Evolutionary conservation across 805 yeast genomes (phyloP).

Genomic region (Candida hispaniensis): DNA sequence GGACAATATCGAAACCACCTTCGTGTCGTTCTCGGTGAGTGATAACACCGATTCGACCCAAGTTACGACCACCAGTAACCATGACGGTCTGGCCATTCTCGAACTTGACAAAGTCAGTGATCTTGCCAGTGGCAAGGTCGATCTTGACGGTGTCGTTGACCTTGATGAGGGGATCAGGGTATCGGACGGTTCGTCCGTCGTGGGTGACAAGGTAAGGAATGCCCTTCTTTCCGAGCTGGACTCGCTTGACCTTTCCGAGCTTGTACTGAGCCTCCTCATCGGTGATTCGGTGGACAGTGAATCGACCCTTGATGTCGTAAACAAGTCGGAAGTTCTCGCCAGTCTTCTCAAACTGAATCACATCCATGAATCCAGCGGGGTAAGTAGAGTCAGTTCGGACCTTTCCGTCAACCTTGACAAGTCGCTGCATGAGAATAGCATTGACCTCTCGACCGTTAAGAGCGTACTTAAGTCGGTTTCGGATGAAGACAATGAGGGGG

Average conservation of each 20-base stretch:
- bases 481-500: slow-evolving; percentile 91
- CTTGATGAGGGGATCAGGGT: slow-evolving; percentile 96
- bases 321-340: slow-evolving; percentile 98
- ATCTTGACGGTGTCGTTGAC: slow-evolving; percentile 97
- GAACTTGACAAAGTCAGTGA: slow-evolving; percentile 77
- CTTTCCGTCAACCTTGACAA: slow-evolving; percentile 97
- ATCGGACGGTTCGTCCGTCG: slow-evolving; percentile 99
- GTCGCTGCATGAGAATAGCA: slow-evolving; percentile 97
- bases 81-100: slow-evolving; percentile 87
- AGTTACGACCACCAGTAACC: slow-evolving; percentile 97
- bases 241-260: slow-evolving; percentile 96
- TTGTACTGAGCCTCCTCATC: slow-evolving; percentile 98
- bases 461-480: slow-evolving; percentile 98
- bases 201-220: slow-evolving; percentile 98
- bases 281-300: slow-evolving; percentile 98
- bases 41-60: slow-evolving; percentile 96
- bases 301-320: slow-evolving; percentile 98
- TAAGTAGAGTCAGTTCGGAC: slow-evolving; percentile 97
- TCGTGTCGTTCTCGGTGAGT: slow-evolving; percentile 95
- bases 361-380: slow-evolving; percentile 99
- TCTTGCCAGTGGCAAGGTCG: slow-evolving; percentile 93
- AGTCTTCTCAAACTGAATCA: slow-evolving; percentile 93
- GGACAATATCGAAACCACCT: slow-evolving; percentile 96
- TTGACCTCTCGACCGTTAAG: slow-evolving; percentile 98
- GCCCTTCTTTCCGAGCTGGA: slow-evolving; percentile 96